Evolutionary conservation across 2,329 filamentous ascomycete species (phyloP), one percentile per base, ranked within the genome.

Genomic region (Xylaria sp.): DNA sequence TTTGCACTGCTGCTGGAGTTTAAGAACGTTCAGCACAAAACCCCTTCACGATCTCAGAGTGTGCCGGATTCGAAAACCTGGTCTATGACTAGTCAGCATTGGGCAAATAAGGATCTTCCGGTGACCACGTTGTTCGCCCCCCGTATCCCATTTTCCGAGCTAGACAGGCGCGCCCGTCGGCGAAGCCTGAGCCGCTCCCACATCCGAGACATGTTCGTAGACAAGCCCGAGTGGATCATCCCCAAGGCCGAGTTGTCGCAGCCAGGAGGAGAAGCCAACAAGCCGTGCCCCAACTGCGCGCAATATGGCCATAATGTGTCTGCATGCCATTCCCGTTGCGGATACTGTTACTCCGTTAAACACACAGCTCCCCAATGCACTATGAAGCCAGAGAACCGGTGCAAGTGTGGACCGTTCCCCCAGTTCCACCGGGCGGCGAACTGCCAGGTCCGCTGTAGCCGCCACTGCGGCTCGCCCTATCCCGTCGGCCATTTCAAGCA

Each of bases 391-490:
- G 64, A 63, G 3, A 74, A 73, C 60, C 69, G 74, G 18, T 77
- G 76, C 64, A 76, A 76, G 65, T 76, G 75, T 64, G 54, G 61
- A 30, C 68, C 74, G 0, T 77, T 76, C 59, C 75, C 76, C 1
- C 71, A 73, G 44, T 72, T 65, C 47, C 75, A 77, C 61, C 65
- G 68, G 13, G 70, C 71, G 13, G 63, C 60, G 2, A 57, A 67
- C 2, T 77, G 75, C 60, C 58, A 61, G n/a, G 58, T 74, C 3
- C 64, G 66, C 2, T 76, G 74, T 63, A 72, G 69, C 46, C 71
- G 72, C 47, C 58, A 60, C 10, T 76, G 74, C 39, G 73, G 72
- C n/a, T 53, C 49, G 4, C 23, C 46, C 13, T 18, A 63, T 7
- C 55, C 55, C 8, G 49, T 55, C 4, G 71, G 71, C 5, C 65